A percentile compares a stretch with the other conserved stretches of the same genome.
Conservation (phyloP, 306 rosid species). For the Castanopsis chinensis region DNA sequence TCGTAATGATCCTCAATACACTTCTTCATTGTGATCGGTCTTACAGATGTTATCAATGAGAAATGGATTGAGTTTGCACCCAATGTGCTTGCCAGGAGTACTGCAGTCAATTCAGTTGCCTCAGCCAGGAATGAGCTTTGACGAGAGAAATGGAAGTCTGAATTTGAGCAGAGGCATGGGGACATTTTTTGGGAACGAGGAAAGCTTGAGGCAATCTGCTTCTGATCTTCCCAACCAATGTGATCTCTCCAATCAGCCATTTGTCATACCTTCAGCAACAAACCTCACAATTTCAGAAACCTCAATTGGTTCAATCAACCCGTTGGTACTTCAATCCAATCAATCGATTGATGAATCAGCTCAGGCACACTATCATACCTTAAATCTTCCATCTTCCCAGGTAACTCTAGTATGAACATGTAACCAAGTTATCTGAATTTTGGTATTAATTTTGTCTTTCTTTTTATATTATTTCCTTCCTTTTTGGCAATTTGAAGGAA, state of each 20-base stretch:
- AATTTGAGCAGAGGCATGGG: slow-evolving; percentile 39
- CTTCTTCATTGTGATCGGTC: slow-evolving; percentile 18
- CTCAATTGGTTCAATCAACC: slow-evolving; percentile 28
- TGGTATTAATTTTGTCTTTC: slow-evolving; percentile 15
- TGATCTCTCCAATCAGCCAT: slow-evolving; percentile 44
- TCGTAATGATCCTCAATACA: background rate
- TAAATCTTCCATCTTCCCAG: slow-evolving; percentile 33
- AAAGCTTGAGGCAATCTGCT: slow-evolving; percentile 33
- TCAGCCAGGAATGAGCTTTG: slow-evolving; percentile 47
- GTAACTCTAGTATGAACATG: slow-evolving; percentile 19
- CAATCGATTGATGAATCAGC: slow-evolving; percentile 28
- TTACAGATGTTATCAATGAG: slow-evolving; percentile 81
- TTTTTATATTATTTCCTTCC: background rate
- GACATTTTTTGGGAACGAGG: slow-evolving; percentile 34
- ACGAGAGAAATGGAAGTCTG: slow-evolving; percentile 43
- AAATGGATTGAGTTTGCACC: slow-evolving; percentile 89
- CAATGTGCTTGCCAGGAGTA: slow-evolving; percentile 69
- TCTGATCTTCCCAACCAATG: slow-evolving; percentile 42
- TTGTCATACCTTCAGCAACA: slow-evolving; percentile 34
- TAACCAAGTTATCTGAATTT: background rate
- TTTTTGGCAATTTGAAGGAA: slow-evolving; percentile 39
- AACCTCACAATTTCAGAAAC: slow-evolving; percentile 37
- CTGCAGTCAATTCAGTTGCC: slow-evolving; percentile 51
- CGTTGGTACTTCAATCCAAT: too few species aligned
- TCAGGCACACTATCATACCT: slow-evolving; percentile 39